Percentiles rank a stretch among this genome's conserved stretches.
Evolutionary conservation across 2,329 filamentous ascomycete genomes (phyloP).

Genomic region (Coniochaeta sp.): DNA sequence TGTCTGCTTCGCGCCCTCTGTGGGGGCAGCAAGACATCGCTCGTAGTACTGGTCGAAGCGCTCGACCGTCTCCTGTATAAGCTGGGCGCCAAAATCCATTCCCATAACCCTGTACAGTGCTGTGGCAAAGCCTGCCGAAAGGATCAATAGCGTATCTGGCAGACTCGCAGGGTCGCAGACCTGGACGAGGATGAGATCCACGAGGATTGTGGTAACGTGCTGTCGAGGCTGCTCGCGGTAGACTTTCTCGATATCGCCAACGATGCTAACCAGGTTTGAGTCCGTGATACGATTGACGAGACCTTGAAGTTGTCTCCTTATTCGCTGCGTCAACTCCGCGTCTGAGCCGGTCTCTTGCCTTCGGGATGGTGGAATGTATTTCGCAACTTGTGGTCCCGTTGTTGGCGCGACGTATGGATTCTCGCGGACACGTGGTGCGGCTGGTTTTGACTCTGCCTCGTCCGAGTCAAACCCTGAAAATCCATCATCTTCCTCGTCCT

Average conservation of each 20-base stretch:
- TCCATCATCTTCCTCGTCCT: constrained; percentile 22
- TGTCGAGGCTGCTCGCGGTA: constrained; percentile 83
- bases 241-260: constrained; percentile 73
- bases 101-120: constrained; percentile 83
- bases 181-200: constrained; percentile 71
- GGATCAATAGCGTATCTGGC: constrained; percentile 82
- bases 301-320: constrained; percentile 78
- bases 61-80: constrained; percentile 71
- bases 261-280: constrained; percentile 77
- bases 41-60: constrained; percentile 63
- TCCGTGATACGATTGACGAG: constrained; percentile 90
- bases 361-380: constrained; percentile 87
- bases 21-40: constrained; percentile 22
- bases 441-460: constrained; percentile 18
- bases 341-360: constrained; percentile 57
- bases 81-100: constrained; percentile 80
- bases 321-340: constrained; percentile 57
- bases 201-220: constrained; percentile 73
- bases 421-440: constrained; percentile 53
- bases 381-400: constrained; percentile 40
- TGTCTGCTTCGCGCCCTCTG: constrained; percentile 46
- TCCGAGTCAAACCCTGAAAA: constrained; percentile 33
- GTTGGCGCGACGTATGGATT: constrained; percentile 83
- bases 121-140: constrained; percentile 83
- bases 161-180: constrained; percentile 72